Evolutionary conservation across 2,329 filamentous ascomycete genomes (phyloP), one percentile per base, ranked within the genome.

Genomic region (Cercospora sp.): DNA sequence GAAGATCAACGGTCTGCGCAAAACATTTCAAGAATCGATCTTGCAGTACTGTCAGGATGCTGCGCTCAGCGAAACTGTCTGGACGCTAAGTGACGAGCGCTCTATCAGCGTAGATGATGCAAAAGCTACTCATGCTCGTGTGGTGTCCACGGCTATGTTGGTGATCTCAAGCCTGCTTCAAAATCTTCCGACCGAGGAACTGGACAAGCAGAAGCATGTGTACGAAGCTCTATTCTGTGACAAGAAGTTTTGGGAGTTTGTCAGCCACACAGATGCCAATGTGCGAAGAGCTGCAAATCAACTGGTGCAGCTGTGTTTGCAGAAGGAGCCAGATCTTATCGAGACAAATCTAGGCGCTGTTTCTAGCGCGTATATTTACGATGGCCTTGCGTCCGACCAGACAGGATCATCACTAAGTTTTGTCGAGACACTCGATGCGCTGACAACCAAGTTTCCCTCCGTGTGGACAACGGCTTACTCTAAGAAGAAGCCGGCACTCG

Each of bases 11-110:
- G 86, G 87, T 60, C 90, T 98, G 67, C 94, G 92, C 86, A 92
- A 87, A 77, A 89, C 90, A 63, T 97, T 94, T 76, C 93, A 97
- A 77, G 81, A 85, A 6, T 87, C 91, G 32, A 93, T 97, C 51
- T 82, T 98, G 66, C 88, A 93, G 61, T 97, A 93, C 79, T 92
- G 93, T 66, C 87, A 87, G 66, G 89, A 92, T 75, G 92, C 93
- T 5, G 87, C 95, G 51, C 81, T 88, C 58, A 87, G 90, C 64
- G 95, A 99, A 79, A 94, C 91, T 0, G 80, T 90, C 2, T 86
- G 90, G 40, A 96, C 92, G 0, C 83, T 99, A 40, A 98, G 94
- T 77, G 95, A 99, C 77, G 92, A 96, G 80, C 87, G 94, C 26
- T 92, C 89, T 0, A 92, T 93, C 3, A 95, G 88, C 68, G 82